phyloP scores from a whole-genome alignment of 805 yeast genomes.

The Candida easanensis region DNA sequence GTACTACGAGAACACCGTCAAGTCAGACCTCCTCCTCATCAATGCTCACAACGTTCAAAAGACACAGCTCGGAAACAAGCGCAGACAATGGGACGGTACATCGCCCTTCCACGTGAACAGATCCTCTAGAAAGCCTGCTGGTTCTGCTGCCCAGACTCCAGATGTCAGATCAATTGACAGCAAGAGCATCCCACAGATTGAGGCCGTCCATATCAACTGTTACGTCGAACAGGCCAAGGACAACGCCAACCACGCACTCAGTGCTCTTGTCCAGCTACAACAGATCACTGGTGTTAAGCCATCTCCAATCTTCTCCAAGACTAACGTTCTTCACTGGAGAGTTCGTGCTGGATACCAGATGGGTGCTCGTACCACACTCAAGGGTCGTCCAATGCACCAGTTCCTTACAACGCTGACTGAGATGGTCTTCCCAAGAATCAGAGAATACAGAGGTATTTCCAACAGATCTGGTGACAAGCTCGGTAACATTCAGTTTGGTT shows the following conservation, averaged over 20 bases:
- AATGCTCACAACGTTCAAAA: constrained; percentile 67
- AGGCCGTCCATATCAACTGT: constrained; percentile 69
- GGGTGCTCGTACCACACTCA: constrained; percentile 81
- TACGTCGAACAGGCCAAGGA: constrained; percentile 71
- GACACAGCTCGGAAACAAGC: constrained; percentile 58
- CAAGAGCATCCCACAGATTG: constrained; percentile 69
- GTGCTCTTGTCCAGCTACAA: constrained; percentile 77
- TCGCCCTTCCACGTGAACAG: constrained; percentile 90
- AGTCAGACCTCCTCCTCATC: constrained; percentile 74
- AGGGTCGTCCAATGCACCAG: constrained; percentile 81
- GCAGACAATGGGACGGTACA: constrained; percentile 80
- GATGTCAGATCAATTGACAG: constrained; percentile 66
- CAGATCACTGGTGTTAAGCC: constrained; percentile 95
- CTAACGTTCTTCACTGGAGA: constrained; percentile 83
- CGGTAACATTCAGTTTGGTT: constrained; percentile 86
- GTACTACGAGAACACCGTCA: constrained; percentile 70
- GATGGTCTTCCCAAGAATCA: constrained; percentile 87
- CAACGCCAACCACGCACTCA: constrained; percentile 67
- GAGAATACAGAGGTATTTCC: constrained; percentile 79
- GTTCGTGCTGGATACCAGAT: constrained; percentile 83
- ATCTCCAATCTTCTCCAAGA: constrained; percentile 63
- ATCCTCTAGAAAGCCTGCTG: constrained; percentile 71
- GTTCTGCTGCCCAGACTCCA: constrained; percentile 70
- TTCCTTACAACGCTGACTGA: constrained; percentile 85
- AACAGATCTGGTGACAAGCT: constrained; percentile 75